Percentiles rank a stretch among this genome's conserved stretches.
Conservation (phyloP, 768 basidiomycete genomes). For the Leucocoprinus leucothites region DNA sequence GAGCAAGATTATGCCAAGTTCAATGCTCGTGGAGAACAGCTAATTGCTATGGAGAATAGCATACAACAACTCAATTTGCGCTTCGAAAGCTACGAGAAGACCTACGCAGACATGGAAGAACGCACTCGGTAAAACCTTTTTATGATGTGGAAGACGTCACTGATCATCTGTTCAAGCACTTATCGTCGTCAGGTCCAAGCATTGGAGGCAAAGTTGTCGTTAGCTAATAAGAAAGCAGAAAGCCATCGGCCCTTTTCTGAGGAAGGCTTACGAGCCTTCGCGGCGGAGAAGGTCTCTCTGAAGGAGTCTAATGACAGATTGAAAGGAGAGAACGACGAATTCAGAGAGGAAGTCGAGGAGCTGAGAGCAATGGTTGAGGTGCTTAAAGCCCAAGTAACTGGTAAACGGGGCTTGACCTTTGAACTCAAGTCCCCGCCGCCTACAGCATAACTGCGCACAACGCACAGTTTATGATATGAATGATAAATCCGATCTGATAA, state of each 20-base stretch:
- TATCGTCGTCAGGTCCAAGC: slow-evolving; percentile 60
- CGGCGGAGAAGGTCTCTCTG: slow-evolving; percentile 43
- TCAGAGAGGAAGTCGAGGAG: slow-evolving; percentile 52
- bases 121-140: slow-evolving; percentile 47
- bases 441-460: slow-evolving; percentile 1
- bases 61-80: slow-evolving; percentile 67
- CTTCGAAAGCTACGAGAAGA: slow-evolving; percentile 54
- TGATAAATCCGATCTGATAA: background rate
- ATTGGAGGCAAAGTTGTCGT: slow-evolving; percentile 53
- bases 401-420: slow-evolving; percentile 37
- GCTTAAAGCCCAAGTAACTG: slow-evolving; percentile 54
- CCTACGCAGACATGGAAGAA: slow-evolving; percentile 53
- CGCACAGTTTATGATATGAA: background rate
- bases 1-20: slow-evolving; percentile 72
- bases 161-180: slow-evolving; percentile 30
- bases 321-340: slow-evolving; percentile 50
- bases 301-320: slow-evolving; percentile 50
- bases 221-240: slow-evolving; percentile 42
- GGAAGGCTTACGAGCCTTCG: slow-evolving; percentile 42
- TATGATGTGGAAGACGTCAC: background rate
- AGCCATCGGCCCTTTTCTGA: slow-evolving; percentile 27
- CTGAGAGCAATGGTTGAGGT: slow-evolving; percentile 69
- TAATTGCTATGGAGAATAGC: slow-evolving; percentile 51
- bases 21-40: slow-evolving; percentile 58
- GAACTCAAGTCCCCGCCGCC: slow-evolving; percentile 39